Evolutionary conservation across 768 basidiomycete genomes (phyloP), one percentile per base, ranked within the genome.

Genomic region (Paxillus rubicundulus): DNA sequence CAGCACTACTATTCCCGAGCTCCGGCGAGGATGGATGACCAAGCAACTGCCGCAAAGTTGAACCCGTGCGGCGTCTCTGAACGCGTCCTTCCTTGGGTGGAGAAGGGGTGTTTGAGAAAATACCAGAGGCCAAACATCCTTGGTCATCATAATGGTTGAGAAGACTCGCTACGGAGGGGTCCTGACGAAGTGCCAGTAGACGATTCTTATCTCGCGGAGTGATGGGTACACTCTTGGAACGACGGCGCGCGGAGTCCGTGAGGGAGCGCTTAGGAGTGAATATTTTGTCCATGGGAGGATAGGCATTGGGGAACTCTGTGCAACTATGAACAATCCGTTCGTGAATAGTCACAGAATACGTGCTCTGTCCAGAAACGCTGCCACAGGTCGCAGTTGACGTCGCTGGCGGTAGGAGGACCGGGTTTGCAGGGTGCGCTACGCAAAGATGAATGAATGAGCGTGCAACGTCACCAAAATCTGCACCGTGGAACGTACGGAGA

Each of bases 101-200:
- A 4, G 66, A 64, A 61, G 78, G 61, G 42, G 82, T 70, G 58
- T 88, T 88, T 0, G 85, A 84, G 64, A 92, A 92, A 8, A 80
- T 80, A 34, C 77, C 67, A 4, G 76, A 72, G 14, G 82, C 75
- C 24, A 91, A 73, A 47, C 78, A 77, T 16, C 89, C 89, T 49
- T 86, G 73, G 4, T 87, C 82, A 59, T 90, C 88, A 58, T 90
- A 92, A 56, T 89, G 72, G 50, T 82, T 77, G 33, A 91, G 70
- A 20, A 92, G 71, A 58, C 85, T 90, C 13, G 77, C 85, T 27
- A 92, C 86, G 18, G 89, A 91, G 3, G 89, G 88, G 55, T 92
- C 88, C 24, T 84, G 82, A 40, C 84, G 84, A 42, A 92, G 75
- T 18, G 78, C 71, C 12, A 79, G 68, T 9, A 86, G 71, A 27